phyloP scores from a whole-genome alignment of 2,329 filamentous ascomycete genomes.

The Penicillium italicum region DNA sequence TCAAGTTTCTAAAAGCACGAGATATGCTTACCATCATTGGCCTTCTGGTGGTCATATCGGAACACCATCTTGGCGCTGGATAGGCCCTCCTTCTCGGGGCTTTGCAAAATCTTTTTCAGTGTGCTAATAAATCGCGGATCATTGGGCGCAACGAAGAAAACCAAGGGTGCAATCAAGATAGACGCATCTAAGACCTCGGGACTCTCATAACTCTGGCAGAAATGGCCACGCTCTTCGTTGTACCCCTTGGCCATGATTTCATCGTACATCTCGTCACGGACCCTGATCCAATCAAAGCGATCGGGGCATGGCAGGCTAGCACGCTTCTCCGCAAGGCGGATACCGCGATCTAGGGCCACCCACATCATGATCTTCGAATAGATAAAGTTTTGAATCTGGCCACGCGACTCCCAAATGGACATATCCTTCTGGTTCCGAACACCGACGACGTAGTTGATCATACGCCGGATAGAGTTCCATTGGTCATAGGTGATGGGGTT shows the following conservation, averaged over 20 bases:
- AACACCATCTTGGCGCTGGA: conserved; percentile 73
- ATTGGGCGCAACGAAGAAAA: conserved; percentile 75
- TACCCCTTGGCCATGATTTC: conserved; percentile 76
- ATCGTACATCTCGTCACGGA: conserved; percentile 67
- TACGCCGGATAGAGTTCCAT: conserved; percentile 67
- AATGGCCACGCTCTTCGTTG: conserved; percentile 65
- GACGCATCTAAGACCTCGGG: conserved; percentile 68
- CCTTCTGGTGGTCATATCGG: conserved; percentile 65
- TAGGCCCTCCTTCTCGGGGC: conserved; percentile 70
- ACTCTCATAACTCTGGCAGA: conserved; percentile 73
- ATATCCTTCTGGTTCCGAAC: conserved; percentile 68
- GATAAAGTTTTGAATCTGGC: conserved; percentile 70
- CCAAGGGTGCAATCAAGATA: conserved; percentile 70
- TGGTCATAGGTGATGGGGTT: conserved; percentile 74
- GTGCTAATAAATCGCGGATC: conserved; percentile 72
- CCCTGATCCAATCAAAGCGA: conserved; percentile 61
- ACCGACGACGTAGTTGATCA: conserved; percentile 66
- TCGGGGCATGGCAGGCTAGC: conserved; percentile 68
- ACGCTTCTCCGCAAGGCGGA: conserved; percentile 70
- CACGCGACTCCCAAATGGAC: conserved; percentile 80
- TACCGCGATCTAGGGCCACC: conserved; percentile 73
- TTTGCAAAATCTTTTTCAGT: conserved; percentile 66
- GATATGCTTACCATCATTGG: conserved; percentile 60
- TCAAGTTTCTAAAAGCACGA: background rate
- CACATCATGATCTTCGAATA: conserved; percentile 83